phyloP scores from a whole-genome alignment of 1,284 basidiomycete species.

The Bjerkandera adusta region DNA sequence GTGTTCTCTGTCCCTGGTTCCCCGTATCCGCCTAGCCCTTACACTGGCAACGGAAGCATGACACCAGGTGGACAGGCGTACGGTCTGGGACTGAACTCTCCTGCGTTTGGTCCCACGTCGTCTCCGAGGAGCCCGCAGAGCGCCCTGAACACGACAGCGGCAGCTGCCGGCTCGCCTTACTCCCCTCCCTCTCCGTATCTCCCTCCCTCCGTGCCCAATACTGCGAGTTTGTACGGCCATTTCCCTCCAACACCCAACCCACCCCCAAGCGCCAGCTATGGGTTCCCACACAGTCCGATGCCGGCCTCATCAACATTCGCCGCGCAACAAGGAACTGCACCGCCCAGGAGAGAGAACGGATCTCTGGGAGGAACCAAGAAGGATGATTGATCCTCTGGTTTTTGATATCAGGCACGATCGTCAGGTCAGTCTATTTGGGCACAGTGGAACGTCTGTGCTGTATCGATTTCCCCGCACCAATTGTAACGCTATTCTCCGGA shows the following conservation, averaged over 20 bases:
- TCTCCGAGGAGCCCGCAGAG: slow-evolving; percentile 16
- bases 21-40: slow-evolving; percentile 25
- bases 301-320: slow-evolving; percentile 23
- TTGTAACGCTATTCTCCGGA: slow-evolving; percentile 7
- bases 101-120: slow-evolving; percentile 25
- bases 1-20: slow-evolving; percentile 34
- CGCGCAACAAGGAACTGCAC: slow-evolving; percentile 27
- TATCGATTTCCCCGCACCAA: neutral
- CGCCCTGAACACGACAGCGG: slow-evolving; percentile 20
- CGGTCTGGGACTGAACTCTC: slow-evolving; percentile 32
- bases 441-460: too few relatives aligned
- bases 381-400: slow-evolving; percentile 37
- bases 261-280: slow-evolving; percentile 24
- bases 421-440: too few relatives aligned
- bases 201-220: slow-evolving; percentile 21
- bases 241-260: slow-evolving; percentile 41
- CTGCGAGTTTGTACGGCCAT: slow-evolving; percentile 27
- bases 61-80: slow-evolving; percentile 31
- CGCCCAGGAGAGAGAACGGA: slow-evolving; percentile 26
- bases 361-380: slow-evolving; percentile 33
- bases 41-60: slow-evolving; percentile 17
- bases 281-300: slow-evolving; percentile 24
- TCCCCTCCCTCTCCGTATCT: slow-evolving; percentile 18
- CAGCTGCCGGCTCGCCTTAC: slow-evolving; percentile 27
- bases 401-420: neutral